These are phyloP conservation scores for Pterocarpus macrocarpus DNA, from an alignment of 306 rosid species.

Conservation along the genomic window DNA sequence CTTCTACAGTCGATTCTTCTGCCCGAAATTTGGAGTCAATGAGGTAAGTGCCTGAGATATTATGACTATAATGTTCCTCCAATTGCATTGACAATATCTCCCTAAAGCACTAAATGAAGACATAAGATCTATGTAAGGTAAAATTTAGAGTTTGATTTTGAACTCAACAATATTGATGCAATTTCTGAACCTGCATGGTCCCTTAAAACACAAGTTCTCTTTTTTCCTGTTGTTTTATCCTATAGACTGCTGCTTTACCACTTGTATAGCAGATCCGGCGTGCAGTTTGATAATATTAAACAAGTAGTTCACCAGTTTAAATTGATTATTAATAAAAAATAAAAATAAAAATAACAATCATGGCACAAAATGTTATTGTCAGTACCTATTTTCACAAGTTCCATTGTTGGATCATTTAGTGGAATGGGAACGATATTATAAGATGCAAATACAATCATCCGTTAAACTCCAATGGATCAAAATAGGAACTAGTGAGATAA, in stretches of 20 bases:
- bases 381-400: neutral
- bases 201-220: neutral
- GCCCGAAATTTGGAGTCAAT: constrained; percentile 57
- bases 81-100: neutral
- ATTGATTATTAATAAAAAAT: too few relatives aligned
- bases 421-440: neutral
- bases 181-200: constrained; percentile 1
- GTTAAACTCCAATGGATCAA: neutral
- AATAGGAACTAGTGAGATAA: neutral
- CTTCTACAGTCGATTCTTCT: constrained; percentile 59
- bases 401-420: neutral
- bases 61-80: constrained; percentile 2
- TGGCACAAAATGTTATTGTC: neutral
- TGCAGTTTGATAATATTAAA: too few relatives aligned
- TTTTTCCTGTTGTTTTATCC: neutral
- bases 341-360: neutral
- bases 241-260: neutral
- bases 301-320: neutral
- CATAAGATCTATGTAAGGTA: neutral
- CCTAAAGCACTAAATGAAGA: neutral
- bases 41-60: constrained; percentile 55
- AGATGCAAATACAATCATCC: constrained; percentile 4
- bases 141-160: neutral
- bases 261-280: too few relatives aligned
- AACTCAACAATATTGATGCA: constrained; percentile 3